These are phyloP conservation scores for Penicillium glabrum DNA, from an alignment of 2,329 filamentous ascomycete species.

Conservation along the genomic window DNA sequence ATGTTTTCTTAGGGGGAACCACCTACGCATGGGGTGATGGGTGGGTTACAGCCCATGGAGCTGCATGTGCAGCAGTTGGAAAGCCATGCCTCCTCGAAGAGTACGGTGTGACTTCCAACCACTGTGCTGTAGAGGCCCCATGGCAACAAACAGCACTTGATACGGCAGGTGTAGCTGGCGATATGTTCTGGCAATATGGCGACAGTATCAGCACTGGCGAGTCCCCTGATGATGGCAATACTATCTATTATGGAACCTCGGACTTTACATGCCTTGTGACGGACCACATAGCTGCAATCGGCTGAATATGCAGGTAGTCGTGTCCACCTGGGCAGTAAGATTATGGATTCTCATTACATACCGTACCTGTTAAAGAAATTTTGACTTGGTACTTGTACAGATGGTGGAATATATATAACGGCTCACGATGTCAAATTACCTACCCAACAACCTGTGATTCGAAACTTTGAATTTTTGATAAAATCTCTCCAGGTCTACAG, in stretches of 20 bases:
- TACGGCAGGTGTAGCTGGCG: constrained; percentile 32
- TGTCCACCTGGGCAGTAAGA: no score
- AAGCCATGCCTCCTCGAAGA: constrained; percentile 46
- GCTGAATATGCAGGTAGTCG: not conserved
- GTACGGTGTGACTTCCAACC: constrained; percentile 34
- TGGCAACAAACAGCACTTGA: constrained; percentile 39
- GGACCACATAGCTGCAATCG: constrained; percentile 26
- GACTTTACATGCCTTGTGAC: constrained; percentile 35
- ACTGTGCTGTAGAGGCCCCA: constrained; percentile 28
- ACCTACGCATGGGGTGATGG: constrained; percentile 45
- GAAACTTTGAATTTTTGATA: no score
- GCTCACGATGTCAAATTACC: no score
- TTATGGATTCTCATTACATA: no score
- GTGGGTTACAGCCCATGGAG: constrained; percentile 51
- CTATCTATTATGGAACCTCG: constrained; percentile 32
- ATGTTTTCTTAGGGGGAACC: constrained; percentile 31
- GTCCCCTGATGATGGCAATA: constrained; percentile 19
- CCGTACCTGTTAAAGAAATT: no score
- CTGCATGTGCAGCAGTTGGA: constrained; percentile 35
- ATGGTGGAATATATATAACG: not conserved
- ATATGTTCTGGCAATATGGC: constrained; percentile 40
- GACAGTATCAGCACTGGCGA: constrained; percentile 22
- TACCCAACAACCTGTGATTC: no score
- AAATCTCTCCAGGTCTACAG: no score
- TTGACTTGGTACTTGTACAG: not conserved